Base-by-base conservation (phyloP, 305 asterid genomes). In the Fraxinus sp. region DNA sequence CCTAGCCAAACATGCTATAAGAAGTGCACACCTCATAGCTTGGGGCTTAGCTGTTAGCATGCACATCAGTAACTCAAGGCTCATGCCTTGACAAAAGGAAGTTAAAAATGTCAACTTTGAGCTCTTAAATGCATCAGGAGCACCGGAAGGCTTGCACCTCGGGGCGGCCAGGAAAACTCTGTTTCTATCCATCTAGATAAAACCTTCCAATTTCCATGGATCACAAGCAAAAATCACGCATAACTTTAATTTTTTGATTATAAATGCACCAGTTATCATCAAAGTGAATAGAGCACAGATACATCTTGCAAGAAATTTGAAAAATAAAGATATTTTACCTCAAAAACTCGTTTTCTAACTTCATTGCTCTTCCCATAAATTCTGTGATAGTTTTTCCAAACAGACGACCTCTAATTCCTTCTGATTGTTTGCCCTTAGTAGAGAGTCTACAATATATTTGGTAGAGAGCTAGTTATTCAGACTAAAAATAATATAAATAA, bases 271-370 rank as follows among this genome's bases (percentile, higher is more conserved):
- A 13, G 26, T 52, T 26, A 39, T 76, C 82, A 32, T 18, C 39
- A 26, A 66, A 20, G 68, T 28, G 77, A 82, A 71, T 13, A 9
- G 41, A 74, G 64, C 14, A 66, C 33, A 41, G 39, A 46, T 70
- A 18, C 70, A 46, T 20, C 76, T 49, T 14, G 43, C 43, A 52
- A 55, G 36, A 24, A 83, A 83, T 24, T 41, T 3, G 75, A 68
- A 80, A 33, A 20, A 80, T 39, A 68, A 55, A 49, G 72, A 76
- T 52, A 77, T 20, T 46, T 90, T 93, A 95, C 99, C 97, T 90
- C 78, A 66, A 81, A 75, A 92, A 91, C 80, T 88, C 92, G 79
- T 79, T 78, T 84, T 95, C 96, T 74, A 95, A 90, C 87, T 84
- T 92, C 85, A 71, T 89, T 22, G 87, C 88, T 90, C 87, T 94